Percentiles rank a stretch among this genome's conserved stretches.
These are phyloP conservation scores for Cryptococcus amylolentus DNA, from an alignment of 1,284 basidiomycete genomes.

Conservation along the genomic window DNA sequence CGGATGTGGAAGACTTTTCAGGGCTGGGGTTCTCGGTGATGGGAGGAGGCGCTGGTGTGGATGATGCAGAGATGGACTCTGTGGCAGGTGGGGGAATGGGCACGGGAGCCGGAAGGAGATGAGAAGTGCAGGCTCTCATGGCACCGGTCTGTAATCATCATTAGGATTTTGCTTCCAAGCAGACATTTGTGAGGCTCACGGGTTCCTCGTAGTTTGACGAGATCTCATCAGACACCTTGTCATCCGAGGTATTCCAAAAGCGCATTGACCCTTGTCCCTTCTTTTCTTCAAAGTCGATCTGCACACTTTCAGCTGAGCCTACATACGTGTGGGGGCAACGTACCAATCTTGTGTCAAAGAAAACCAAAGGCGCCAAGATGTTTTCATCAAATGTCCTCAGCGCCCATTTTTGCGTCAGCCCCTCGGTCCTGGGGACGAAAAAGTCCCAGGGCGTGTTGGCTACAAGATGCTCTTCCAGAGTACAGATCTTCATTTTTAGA, in stretches of 20 bases:
- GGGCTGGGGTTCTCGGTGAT: not conserved
- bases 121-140: slow-evolving; percentile 80
- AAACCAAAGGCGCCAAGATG: slow-evolving; percentile 87
- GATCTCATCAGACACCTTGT: slow-evolving; percentile 47
- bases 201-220: slow-evolving; percentile 43
- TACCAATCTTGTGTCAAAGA: slow-evolving; percentile 88
- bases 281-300: slow-evolving; percentile 80
- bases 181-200: slow-evolving; percentile 25
- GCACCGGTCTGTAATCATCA: slow-evolving; percentile 62
- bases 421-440: slow-evolving; percentile 70
- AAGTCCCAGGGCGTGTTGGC: slow-evolving; percentile 87
- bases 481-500: slow-evolving; percentile 76
- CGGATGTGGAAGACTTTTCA: not conserved
- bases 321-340: slow-evolving; percentile 57
- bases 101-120: slow-evolving; percentile 57
- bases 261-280: slow-evolving; percentile 40
- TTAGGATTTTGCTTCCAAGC: not conserved
- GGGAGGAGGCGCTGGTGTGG: not conserved
- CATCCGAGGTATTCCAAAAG: slow-evolving; percentile 37
- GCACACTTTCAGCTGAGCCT: slow-evolving; percentile 1
- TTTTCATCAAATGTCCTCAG: slow-evolving; percentile 93
- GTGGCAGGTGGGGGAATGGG: slow-evolving; percentile 5
- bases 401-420: slow-evolving; percentile 79
- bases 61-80: not conserved
- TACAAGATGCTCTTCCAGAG: slow-evolving; percentile 81